These are phyloP conservation scores for Wickerhamomyces xylosicus DNA, from an alignment of 805 yeast species.

Conservation along the genomic window DNA sequence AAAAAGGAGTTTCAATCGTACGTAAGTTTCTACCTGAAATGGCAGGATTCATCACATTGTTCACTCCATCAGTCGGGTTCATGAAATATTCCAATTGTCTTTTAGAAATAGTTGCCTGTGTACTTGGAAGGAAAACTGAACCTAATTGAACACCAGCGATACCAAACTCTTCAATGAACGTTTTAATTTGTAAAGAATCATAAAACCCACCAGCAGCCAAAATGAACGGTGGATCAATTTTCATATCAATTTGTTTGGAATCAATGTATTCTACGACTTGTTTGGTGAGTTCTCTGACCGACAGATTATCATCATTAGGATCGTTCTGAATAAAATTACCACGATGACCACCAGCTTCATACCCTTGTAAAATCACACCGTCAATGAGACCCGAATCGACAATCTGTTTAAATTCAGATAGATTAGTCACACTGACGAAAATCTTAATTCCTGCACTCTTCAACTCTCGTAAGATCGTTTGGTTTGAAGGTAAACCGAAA, in stretches of 20 bases:
- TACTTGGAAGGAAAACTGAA: constrained; percentile 31
- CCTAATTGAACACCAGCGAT: constrained; percentile 50
- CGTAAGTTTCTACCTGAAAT: constrained; percentile 18
- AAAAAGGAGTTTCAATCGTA: constrained; percentile 16
- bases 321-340: constrained; percentile 33
- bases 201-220: constrained; percentile 48
- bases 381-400: constrained; percentile 26
- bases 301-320: constrained; percentile 21
- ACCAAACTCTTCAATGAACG: constrained; percentile 25
- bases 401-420: constrained; percentile 29
- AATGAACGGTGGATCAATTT: constrained; percentile 15
- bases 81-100: constrained; percentile 10
- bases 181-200: constrained; percentile 21
- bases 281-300: constrained; percentile 22
- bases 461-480: constrained; percentile 21
- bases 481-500: constrained; percentile 34
- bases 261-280: constrained; percentile 14
- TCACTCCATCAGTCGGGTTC: constrained; percentile 8
- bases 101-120: constrained; percentile 10
- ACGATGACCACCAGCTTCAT: constrained; percentile 60
- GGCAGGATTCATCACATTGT: constrained; percentile 18
- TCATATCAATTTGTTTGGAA: background rate
- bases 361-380: constrained; percentile 44
- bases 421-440: constrained; percentile 36
- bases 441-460: constrained; percentile 29